phyloP scores from a whole-genome alignment of 108 stramenopile species.

The Aurantiochytrium sp. region DNA sequence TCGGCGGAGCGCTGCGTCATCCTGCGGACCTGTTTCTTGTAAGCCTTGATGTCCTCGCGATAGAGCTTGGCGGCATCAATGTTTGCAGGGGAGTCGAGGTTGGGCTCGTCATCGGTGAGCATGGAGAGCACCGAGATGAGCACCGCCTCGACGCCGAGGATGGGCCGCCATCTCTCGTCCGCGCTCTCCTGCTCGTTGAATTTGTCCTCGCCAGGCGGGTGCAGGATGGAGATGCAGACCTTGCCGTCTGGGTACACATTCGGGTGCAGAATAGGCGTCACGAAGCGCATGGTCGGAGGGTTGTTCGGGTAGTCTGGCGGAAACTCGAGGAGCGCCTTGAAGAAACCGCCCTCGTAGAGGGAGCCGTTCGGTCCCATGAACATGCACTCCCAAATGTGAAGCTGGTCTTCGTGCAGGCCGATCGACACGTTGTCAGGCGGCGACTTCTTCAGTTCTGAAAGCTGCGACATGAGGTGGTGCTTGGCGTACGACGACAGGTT shows the following conservation, averaged over 20 bases:
- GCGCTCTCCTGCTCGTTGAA: slow-evolving; percentile 88
- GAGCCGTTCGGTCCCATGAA: slow-evolving; percentile 73
- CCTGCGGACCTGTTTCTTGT: slow-evolving; percentile 79
- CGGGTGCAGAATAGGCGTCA: slow-evolving; percentile 95
- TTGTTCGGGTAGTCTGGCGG: slow-evolving; percentile 93
- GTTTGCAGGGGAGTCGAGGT: slow-evolving; percentile 95
- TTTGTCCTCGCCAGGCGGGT: slow-evolving; percentile 92
- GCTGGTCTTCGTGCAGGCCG: slow-evolving; percentile 57
- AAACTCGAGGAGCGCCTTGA: slow-evolving; percentile 86
- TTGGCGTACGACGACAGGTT: slow-evolving; percentile 22
- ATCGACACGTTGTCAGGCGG: slow-evolving; percentile 65
- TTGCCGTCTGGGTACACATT: slow-evolving; percentile 73
- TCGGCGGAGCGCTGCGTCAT: slow-evolving; percentile 24
- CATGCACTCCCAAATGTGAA: slow-evolving; percentile 91
- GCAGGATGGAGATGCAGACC: slow-evolving; percentile 97
- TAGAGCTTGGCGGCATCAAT: slow-evolving; percentile 95
- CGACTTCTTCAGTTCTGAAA: slow-evolving; percentile 56
- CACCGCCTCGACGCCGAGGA: slow-evolving; percentile 94
- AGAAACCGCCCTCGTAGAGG: slow-evolving; percentile 82
- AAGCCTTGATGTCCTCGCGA: slow-evolving; percentile 80
- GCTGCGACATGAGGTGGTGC: slow-evolving; percentile 21
- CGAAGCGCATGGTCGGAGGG: slow-evolving; percentile 88
- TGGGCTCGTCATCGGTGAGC: slow-evolving; percentile 83
- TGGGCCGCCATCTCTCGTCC: slow-evolving; percentile 96
- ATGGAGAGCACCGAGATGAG: slow-evolving; percentile 79